Percentiles rank a stretch among this genome's conserved stretches.
Conservation (phyloP, 805 yeast genomes). For the Yarrowia sp. region DNA sequence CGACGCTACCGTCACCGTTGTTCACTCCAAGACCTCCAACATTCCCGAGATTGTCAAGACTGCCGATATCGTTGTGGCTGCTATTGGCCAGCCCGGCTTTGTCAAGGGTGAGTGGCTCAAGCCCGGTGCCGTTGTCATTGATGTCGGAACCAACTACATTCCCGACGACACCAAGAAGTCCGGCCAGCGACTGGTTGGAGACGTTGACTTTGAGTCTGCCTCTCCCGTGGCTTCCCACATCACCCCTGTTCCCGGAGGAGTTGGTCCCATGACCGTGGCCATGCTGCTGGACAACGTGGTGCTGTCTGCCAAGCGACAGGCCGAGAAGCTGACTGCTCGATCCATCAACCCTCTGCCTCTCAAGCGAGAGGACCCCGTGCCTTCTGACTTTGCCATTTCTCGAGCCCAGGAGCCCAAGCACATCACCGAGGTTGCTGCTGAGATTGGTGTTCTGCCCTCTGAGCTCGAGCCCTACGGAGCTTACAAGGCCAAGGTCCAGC, state of each 20-base stretch:
- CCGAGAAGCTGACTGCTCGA: slow-evolving; percentile 46
- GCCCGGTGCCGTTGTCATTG: slow-evolving; percentile 82
- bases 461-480: slow-evolving; percentile 91
- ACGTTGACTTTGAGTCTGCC: slow-evolving; percentile 77
- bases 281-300: slow-evolving; percentile 87
- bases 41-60: slow-evolving; percentile 55
- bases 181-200: slow-evolving; percentile 86
- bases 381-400: slow-evolving; percentile 86
- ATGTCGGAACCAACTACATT: slow-evolving; percentile 91
- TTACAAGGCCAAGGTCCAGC: slow-evolving; percentile 83
- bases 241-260: slow-evolving; percentile 99
- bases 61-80: slow-evolving; percentile 92
- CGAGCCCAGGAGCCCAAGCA: slow-evolving; percentile 85
- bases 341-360: slow-evolving; percentile 57
- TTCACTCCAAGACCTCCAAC: slow-evolving; percentile 72
- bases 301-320: slow-evolving; percentile 68
- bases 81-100: slow-evolving; percentile 81
- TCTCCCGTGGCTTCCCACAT: slow-evolving; percentile 60
- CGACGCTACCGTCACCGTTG: slow-evolving; percentile 81
- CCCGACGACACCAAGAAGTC: slow-evolving; percentile 70
- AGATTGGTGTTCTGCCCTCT: slow-evolving; percentile 69
- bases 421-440: slow-evolving; percentile 71
- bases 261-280: slow-evolving; percentile 99
- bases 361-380: slow-evolving; percentile 63
- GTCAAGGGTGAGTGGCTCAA: slow-evolving; percentile 88